Base-by-base conservation (phyloP, 2,329 filamentous ascomycete species). In the Aspergillus floridensis region DNA sequence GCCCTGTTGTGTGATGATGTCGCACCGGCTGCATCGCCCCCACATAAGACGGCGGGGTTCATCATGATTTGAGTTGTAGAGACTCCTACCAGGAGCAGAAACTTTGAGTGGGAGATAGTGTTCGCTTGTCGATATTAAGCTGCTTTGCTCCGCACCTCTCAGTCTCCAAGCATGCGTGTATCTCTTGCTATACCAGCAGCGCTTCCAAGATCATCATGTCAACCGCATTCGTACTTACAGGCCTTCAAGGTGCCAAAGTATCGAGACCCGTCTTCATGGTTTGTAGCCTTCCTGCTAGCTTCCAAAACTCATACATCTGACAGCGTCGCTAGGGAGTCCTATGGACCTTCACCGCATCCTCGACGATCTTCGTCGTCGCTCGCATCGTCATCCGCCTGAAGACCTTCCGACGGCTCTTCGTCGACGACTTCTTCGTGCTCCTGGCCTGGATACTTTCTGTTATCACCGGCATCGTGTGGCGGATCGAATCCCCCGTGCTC, bases 371-470 rank as follows among this genome's bases (percentile, higher is more conserved):
- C 52, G 26, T 54, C 14, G 12, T 26, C 5, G 52, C 41, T 8
- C 52, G 52, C n/a, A 31, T 44, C 12, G 5, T 29, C n/a, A 26
- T 41, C 24, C 52, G 52, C 8, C 16, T 54, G 22, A 22, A 11
- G 14, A 54, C 52, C 19, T 54, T 54, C 16, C 52, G 52, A 24
- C 52, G 52, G 16, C 38, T 54, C 38, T 54, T 38, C 22, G 5
- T 32, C 38, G 52, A 54, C 19, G 52, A 54, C 44, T 22, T 44
- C 4, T 22, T 54, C 8, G 52, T 41, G 12, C n/a, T 54, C 3
- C 19, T 46, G 14, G 52, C 52, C 26, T 54, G 52, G 52, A 4
- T 48, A 12, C 29, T 47, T 7, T 26, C 44, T 14, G 35, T 54
- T 19, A 41, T 41, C 12, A 29, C 38, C 12, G 52, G 35, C 6